Percentiles rank a stretch among this genome's conserved stretches.
phyloP scores from a whole-genome alignment of 148 eudicot species.

The Rhododendron ferrugineum region DNA sequence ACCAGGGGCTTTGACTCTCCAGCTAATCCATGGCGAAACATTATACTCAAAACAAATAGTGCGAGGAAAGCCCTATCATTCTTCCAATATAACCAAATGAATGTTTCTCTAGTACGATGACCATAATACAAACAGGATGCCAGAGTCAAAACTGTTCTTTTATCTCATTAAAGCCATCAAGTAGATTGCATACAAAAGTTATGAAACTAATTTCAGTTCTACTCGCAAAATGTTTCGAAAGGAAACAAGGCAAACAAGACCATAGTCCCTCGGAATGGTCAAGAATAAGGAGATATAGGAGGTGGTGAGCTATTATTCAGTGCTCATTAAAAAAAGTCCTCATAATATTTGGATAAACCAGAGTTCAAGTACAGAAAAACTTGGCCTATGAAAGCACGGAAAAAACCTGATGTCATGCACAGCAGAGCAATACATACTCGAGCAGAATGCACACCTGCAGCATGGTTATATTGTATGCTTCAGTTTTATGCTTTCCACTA shows the following conservation, averaged over 20 bases:
- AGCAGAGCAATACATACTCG: background rate
- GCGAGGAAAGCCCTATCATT: background rate
- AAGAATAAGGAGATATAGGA: background rate
- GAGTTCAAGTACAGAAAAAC: background rate
- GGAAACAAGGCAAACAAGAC: background rate
- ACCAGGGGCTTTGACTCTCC: background rate
- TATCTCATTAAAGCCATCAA: background rate
- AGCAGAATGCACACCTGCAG: background rate
- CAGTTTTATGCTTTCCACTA: background rate
- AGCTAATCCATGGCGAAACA: background rate
- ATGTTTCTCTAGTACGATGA: too few species aligned
- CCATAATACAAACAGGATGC: background rate
- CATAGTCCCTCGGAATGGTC: background rate
- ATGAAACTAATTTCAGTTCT: background rate
- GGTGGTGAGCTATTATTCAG: background rate
- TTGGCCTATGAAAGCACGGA: background rate
- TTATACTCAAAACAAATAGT: background rate
- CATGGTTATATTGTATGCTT: background rate
- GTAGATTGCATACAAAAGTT: background rate
- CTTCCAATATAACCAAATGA: background rate
- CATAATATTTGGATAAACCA: background rate
- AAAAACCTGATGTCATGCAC: background rate
- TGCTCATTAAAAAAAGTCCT: background rate
- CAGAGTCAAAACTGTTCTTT: background rate
- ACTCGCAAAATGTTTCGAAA: background rate